A percentile compares a stretch with the other conserved stretches of the same genome.
These are phyloP conservation scores for Beauveria sp. DNA, from an alignment of 2,329 filamentous ascomycete species.

Conservation along the genomic window DNA sequence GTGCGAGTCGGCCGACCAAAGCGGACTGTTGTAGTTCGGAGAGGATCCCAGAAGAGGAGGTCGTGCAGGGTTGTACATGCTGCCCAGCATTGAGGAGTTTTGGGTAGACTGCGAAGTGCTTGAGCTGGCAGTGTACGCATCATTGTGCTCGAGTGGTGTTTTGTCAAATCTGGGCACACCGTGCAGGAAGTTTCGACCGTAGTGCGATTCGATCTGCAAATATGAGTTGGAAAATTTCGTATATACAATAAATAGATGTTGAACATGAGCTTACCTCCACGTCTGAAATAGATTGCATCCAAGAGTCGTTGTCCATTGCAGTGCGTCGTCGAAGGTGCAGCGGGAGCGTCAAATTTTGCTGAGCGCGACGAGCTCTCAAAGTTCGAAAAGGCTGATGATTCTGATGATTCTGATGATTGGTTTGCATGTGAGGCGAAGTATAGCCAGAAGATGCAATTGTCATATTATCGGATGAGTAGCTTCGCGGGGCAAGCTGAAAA, in stretches of 20 bases:
- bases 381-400: not conserved
- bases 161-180: not conserved
- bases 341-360: not conserved
- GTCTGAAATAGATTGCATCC: constrained; percentile 15
- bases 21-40: not conserved
- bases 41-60: not conserved
- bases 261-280: constrained; percentile 11
- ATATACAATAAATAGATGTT: not conserved
- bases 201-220: not conserved
- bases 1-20: not conserved
- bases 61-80: not conserved
- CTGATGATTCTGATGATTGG: not conserved
- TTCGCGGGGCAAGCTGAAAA: not conserved
- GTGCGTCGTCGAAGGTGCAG: not conserved
- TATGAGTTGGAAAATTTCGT: not conserved
- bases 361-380: constrained; percentile 16
- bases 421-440: not conserved
- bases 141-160: not conserved
- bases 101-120: not conserved
- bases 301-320: constrained; percentile 12
- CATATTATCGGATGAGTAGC: constrained; percentile 1
- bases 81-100: not conserved
- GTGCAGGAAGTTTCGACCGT: not conserved
- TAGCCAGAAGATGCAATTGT: not conserved
- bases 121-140: not conserved